Conservation (phyloP, 441 rosid genomes). For the Daphne laureola region DNA sequence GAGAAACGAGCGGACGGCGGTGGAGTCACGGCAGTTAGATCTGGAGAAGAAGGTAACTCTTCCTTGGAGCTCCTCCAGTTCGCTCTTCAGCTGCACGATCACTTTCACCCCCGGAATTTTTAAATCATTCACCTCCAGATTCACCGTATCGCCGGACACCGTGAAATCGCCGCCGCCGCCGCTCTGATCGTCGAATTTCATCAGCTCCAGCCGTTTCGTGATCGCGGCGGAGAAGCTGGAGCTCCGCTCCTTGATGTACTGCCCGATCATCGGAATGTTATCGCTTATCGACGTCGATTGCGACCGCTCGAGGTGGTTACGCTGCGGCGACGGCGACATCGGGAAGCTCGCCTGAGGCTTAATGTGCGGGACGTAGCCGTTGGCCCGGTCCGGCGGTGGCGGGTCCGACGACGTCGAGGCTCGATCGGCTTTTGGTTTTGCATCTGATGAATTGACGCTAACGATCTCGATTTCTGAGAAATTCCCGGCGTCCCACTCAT, state of each 20-base stretch:
- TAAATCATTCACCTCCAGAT: background rate
- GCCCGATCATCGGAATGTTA: constrained; percentile 43
- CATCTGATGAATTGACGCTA: background rate
- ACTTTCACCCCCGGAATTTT: constrained; percentile 5
- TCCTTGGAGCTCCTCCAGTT: constrained; percentile 34
- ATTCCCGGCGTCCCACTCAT: background rate
- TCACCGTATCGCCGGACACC: constrained; percentile 7
- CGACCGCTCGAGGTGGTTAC: constrained; percentile 12
- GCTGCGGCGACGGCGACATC: constrained; percentile 34
- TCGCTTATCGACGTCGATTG: constrained; percentile 29
- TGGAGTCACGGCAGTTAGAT: constrained; percentile 75
- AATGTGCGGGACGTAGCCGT: constrained; percentile 11
- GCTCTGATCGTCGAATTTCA: constrained; percentile 11
- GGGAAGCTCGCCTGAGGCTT: constrained; percentile 65
- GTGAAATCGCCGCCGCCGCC: constrained; percentile 13
- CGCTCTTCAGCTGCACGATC: constrained; percentile 43
- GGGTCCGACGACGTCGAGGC: background rate
- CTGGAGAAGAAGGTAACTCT: constrained; percentile 60
- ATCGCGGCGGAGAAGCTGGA: constrained; percentile 47
- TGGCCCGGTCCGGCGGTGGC: background rate
- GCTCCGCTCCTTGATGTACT: constrained; percentile 48
- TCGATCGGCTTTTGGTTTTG: background rate
- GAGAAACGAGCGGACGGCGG: constrained; percentile 64
- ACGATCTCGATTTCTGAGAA: constrained; percentile 8
- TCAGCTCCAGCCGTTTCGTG: constrained; percentile 34